These are phyloP conservation scores for Venturia pyrina DNA, from an alignment of 2,329 filamentous ascomycete genomes.

Conservation along the genomic window DNA sequence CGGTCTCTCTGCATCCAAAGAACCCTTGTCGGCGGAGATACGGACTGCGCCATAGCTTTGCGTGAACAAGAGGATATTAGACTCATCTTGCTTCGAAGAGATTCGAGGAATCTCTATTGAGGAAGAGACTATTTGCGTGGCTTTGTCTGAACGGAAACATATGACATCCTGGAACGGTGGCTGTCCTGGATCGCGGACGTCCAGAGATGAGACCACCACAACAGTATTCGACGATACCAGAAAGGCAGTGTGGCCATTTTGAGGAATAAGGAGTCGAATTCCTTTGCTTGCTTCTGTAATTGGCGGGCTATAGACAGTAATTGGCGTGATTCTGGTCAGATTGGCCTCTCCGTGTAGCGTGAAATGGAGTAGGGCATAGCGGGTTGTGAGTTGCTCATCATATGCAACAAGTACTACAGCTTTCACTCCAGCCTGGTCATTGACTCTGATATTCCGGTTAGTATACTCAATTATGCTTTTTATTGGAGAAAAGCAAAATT, in stretches of 20 bases:
- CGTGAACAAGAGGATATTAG: conserved; percentile 43
- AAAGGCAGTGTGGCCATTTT: conserved; percentile 70
- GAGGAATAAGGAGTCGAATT: conserved; percentile 56
- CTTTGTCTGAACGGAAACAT: conserved; percentile 53
- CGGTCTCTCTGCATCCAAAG: conserved; percentile 44
- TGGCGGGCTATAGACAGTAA: neutral
- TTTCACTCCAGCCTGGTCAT: neutral
- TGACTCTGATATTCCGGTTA: neutral
- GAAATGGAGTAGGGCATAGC: conserved; percentile 12
- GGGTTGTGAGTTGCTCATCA: neutral
- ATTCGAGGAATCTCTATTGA: conserved; percentile 34
- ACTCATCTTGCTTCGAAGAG: conserved; percentile 16
- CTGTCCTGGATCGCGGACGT: neutral
- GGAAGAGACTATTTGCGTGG: conserved; percentile 40
- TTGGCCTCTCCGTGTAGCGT: conserved; percentile 37
- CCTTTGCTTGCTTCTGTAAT: neutral
- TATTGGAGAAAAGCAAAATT: too few relatives aligned
- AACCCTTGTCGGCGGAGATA: conserved; percentile 44
- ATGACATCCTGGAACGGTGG: conserved; percentile 74
- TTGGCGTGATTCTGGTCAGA: conserved; percentile 42
- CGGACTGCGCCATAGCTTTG: conserved; percentile 49
- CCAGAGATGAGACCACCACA: conserved; percentile 60
- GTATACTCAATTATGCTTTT: neutral
- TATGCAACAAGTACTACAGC: neutral
- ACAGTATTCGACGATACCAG: conserved; percentile 70